Evolutionary conservation across 2,329 filamentous ascomycete genomes (phyloP).

Genomic region (Emergomyces orientalis): DNA sequence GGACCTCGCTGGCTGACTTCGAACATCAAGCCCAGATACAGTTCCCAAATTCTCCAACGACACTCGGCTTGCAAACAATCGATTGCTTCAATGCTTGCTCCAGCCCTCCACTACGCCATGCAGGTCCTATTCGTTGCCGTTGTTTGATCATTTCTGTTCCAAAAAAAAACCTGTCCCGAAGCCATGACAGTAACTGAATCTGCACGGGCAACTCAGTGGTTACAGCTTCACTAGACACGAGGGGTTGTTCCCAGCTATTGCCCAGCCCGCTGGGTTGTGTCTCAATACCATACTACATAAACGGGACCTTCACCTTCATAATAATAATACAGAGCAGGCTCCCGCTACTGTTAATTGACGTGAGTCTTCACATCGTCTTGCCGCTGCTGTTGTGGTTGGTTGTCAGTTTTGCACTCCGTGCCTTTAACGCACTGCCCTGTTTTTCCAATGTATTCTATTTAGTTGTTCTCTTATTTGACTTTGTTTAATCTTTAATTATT

Average conservation of each 20-base stretch:
- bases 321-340: neutral
- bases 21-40: neutral
- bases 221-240: neutral
- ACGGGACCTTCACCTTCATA: neutral
- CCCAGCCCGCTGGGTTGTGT: neutral
- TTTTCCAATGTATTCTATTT: neutral
- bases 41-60: neutral
- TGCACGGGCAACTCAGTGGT: neutral
- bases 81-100: neutral
- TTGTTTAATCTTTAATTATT: neutral
- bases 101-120: neutral
- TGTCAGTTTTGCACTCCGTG: neutral
- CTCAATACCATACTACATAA: slow-evolving; percentile 1
- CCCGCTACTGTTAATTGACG: slow-evolving; percentile 5
- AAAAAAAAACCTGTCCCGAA: neutral
- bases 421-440: neutral
- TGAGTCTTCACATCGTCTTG: slow-evolving; percentile 4
- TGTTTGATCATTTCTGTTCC: neutral
- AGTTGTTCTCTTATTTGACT: neutral
- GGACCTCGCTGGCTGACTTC: neutral
- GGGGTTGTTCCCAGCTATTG: neutral
- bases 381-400: neutral
- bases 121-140: slow-evolving; percentile 3
- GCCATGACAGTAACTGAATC: neutral
- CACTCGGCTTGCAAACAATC: neutral